Base-by-base conservation (phyloP, 2,329 filamentous ascomycete genomes). In the Kalaharituber pfeilii region DNA sequence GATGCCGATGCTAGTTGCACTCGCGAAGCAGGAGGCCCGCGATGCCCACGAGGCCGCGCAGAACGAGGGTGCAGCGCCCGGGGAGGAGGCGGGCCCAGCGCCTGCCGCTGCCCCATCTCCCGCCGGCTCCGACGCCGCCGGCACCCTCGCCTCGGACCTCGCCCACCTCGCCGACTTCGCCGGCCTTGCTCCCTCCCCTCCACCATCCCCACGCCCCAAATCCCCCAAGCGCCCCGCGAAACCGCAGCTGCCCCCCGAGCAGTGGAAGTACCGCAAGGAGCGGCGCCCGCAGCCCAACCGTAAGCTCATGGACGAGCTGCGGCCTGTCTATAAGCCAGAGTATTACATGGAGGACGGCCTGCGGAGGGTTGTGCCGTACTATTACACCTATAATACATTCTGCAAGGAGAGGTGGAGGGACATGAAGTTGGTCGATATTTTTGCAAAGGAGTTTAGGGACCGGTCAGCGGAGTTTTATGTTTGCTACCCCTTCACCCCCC, bases 321-420 rank as follows among this genome's bases (percentile, higher is more conserved):
- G 42, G 42, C 42, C 42, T 13, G 42, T 47, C n/a, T 50, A 50
- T n/a, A 50, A 5, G 27, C 47, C 47, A 3, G 26, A 27, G 0
- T 96, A 95, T 69, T 83, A 82, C 63, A 73, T 94, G 58, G 82
- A 94, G 63, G 81, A 82, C 62, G 87, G 85, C 7, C 71, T 98
- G 58, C 81, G 88, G 51, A 81, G 86, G 59, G 82, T 95, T 28
- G 75, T 75, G 44, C 89, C 89, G 2, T 96, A 98, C 66, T 80
- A 91, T 67, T 95, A 76, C 68, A 95, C 88, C 2, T 95, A 95
- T 73, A 93, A 94, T 66, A 95, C 89, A 0, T 86, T 79, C 70
- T 91, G 85, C 73, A 98, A 96, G 70, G 77, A 94, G 70, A 76
- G 91, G 68, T 98, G 91, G 91, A 78, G 89, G 53, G 85, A 82